A percentile compares a stretch with the other conserved stretches of the same genome.
Conservation (phyloP, 1,284 basidiomycete species). For the Puccinia coronata region DNA sequence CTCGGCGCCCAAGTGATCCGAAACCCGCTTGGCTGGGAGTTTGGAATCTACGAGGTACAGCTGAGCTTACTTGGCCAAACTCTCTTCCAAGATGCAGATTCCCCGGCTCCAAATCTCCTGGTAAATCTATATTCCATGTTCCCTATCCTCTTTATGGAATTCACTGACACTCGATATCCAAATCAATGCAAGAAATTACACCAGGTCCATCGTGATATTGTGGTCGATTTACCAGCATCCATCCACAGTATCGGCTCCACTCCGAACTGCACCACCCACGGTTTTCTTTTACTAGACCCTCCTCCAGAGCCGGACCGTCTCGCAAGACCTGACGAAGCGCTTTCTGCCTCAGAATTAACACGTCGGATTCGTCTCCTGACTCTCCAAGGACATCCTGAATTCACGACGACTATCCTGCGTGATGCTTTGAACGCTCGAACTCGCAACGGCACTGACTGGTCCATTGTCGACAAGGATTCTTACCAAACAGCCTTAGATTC, state of each 20-base stretch:
- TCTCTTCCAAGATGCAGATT: background rate
- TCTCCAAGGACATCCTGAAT: slow-evolving; percentile 38
- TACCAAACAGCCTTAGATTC: background rate
- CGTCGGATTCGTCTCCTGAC: background rate
- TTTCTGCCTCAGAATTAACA: no score
- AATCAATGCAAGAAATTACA: background rate
- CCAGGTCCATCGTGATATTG: slow-evolving; percentile 32
- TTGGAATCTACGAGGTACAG: slow-evolving; percentile 13
- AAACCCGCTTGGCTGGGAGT: slow-evolving; percentile 26
- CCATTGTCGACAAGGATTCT: background rate
- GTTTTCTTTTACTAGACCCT: background rate
- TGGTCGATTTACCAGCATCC: background rate
- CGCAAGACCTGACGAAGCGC: background rate
- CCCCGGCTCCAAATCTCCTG: background rate
- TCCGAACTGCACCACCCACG: background rate
- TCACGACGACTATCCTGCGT: background rate
- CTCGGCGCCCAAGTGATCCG: slow-evolving; percentile 17
- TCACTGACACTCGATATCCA: background rate
- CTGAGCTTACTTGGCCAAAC: background rate
- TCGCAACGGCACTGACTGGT: background rate
- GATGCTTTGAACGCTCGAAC: background rate
- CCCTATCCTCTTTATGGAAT: background rate
- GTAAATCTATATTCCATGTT: background rate
- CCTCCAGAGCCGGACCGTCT: background rate
- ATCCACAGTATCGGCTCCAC: slow-evolving; percentile 8